Percentiles rank a stretch among this genome's conserved stretches.
These are phyloP conservation scores for Ceratorhiza oryzae-sativae DNA, from an alignment of 1,284 basidiomycete species.

Conservation along the genomic window DNA sequence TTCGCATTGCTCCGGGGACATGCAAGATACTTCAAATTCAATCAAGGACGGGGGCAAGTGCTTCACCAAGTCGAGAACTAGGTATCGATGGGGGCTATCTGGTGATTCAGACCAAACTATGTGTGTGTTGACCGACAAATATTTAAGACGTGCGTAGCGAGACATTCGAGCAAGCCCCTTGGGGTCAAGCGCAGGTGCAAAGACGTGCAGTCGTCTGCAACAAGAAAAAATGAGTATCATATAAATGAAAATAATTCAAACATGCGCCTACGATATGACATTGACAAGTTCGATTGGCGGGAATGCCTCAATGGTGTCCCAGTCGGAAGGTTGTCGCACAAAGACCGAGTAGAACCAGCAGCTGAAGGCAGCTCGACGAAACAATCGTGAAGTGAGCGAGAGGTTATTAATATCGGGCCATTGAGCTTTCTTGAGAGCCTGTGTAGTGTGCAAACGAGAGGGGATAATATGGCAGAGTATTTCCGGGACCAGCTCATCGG, in stretches of 20 bases:
- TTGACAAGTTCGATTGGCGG: conserved; percentile 2
- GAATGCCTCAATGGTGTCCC: conserved; percentile 13
- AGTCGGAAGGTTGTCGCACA: conserved; percentile 12
- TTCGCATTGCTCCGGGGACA: conserved; percentile 16
- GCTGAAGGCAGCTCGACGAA: conserved; percentile 4
- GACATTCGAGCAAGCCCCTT: neutral
- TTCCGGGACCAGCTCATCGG: conserved; percentile 23
- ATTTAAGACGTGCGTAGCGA: conserved; percentile 21
- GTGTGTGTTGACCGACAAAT: conserved; percentile 28
- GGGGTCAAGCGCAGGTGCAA: conserved; percentile 28
- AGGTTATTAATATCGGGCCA: conserved; percentile 25
- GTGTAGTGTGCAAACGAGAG: neutral
- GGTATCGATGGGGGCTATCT: conserved; percentile 2
- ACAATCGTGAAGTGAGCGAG: conserved; percentile 17
- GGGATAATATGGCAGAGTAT: conserved; percentile 22
- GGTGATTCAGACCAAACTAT: conserved; percentile 16
- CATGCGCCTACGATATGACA: conserved; percentile 7
- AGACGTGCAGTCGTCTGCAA: conserved; percentile 20
- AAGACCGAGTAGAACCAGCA: conserved; percentile 30
- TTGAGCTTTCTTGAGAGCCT: conserved; percentile 21
- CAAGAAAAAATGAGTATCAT: neutral
- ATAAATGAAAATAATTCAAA: neutral
- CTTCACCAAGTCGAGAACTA: conserved; percentile 5
- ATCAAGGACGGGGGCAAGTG: conserved; percentile 4
- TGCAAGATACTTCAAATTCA: conserved; percentile 21